These are phyloP conservation scores for Venturia carpophila DNA, from an alignment of 2,329 filamentous ascomycete genomes.

Conservation along the genomic window DNA sequence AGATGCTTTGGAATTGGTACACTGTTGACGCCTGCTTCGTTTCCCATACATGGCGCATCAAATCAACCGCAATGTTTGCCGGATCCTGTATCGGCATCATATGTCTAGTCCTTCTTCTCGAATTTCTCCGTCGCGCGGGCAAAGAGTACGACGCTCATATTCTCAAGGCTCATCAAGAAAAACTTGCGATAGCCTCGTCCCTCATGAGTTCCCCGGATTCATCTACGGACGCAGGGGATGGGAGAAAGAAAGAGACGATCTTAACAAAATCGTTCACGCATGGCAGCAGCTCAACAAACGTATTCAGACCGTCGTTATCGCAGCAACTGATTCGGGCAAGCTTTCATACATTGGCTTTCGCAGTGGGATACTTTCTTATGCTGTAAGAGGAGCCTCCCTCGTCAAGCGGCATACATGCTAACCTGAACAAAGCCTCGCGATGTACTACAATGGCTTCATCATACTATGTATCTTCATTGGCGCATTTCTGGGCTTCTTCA, in stretches of 20 bases:
- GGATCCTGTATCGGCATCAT: constrained; percentile 73
- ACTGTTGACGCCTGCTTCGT: constrained; percentile 67
- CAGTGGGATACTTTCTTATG: constrained; percentile 74
- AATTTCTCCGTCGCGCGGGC: constrained; percentile 60
- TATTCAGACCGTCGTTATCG: constrained; percentile 47
- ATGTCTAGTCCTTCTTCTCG: constrained; percentile 63
- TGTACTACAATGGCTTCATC: constrained; percentile 63
- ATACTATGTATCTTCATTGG: constrained; percentile 77
- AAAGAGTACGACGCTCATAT: constrained; percentile 68
- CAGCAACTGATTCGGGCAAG: constrained; percentile 61
- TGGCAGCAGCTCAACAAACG: background rate
- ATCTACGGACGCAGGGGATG: background rate
- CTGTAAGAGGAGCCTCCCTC: constrained; percentile 29
- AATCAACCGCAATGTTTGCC: constrained; percentile 62
- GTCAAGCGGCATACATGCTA: background rate
- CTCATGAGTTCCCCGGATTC: background rate
- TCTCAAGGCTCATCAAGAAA: constrained; percentile 43
- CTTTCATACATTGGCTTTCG: constrained; percentile 64
- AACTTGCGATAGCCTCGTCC: background rate
- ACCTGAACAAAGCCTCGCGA: constrained; percentile 36
- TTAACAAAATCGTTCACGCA: background rate
- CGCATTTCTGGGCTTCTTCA: constrained; percentile 61
- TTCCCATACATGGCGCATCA: constrained; percentile 60
- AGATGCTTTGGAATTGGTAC: constrained; percentile 80
- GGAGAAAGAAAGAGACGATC: background rate